Conservation (phyloP, 148 eudicot species). For the Linanthus parryae region DNA sequence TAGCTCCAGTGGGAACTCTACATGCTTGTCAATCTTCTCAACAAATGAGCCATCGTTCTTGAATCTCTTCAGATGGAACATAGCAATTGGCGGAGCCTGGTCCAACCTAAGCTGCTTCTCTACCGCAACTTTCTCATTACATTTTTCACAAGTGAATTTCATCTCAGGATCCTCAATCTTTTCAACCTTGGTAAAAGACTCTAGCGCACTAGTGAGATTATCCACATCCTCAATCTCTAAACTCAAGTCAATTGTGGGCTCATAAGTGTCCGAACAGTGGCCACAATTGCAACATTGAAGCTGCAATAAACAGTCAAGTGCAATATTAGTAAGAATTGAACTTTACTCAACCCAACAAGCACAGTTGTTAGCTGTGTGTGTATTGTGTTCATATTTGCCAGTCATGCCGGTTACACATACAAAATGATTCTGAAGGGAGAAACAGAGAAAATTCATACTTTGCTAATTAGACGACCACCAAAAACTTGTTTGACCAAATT, state of each 20-base stretch:
- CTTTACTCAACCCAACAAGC: too few species aligned
- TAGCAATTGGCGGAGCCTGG: conserved; percentile 60
- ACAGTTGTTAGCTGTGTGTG: too few species aligned
- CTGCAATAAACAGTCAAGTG: conserved; percentile 29
- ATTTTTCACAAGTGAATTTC: conserved; percentile 61
- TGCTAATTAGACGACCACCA: conserved; percentile 90
- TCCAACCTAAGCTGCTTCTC: conserved; percentile 84
- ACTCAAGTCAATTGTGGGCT: conserved; percentile 68
- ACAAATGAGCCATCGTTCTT: conserved; percentile 62
- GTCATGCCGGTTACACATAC: too few species aligned
- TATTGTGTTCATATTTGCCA: too few species aligned
- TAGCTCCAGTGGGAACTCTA: conserved; percentile 65
- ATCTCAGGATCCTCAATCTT: conserved; percentile 65
- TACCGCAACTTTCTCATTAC: conserved; percentile 72
- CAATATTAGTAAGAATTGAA: background rate
- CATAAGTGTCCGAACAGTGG: conserved; percentile 68
- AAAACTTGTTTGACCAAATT: conserved; percentile 66
- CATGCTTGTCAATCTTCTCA: conserved; percentile 71
- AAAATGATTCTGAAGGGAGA: too few species aligned
- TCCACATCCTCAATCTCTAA: conserved; percentile 80
- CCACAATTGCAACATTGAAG: conserved; percentile 74
- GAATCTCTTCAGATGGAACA: conserved; percentile 87
- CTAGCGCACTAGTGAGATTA: conserved; percentile 48
- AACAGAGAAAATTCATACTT: conserved; percentile 32
- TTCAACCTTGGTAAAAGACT: conserved; percentile 86